Conservation (phyloP, 306 rosid genomes). For the Elaeagnus macrophylla region DNA sequence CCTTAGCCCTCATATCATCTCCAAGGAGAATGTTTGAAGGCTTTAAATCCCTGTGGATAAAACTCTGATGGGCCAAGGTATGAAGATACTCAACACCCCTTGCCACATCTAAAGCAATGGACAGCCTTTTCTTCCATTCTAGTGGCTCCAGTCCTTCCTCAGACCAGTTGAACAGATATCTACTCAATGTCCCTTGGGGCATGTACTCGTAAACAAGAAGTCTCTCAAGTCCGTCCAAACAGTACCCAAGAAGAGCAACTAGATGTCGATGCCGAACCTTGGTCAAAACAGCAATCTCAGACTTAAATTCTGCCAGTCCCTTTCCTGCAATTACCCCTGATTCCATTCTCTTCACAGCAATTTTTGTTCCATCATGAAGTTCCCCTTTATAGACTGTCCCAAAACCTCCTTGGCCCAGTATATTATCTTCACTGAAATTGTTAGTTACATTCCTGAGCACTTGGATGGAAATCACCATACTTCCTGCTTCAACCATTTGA, state of each 20-base stretch:
- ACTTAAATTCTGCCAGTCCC: conserved; percentile 67
- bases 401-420: conserved; percentile 79
- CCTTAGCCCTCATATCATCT: conserved; percentile 94
- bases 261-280: conserved; percentile 89
- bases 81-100: conserved; percentile 93
- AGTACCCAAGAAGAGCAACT: conserved; percentile 85
- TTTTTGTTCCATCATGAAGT: conserved; percentile 74
- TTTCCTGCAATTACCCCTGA: conserved; percentile 67
- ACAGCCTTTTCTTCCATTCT: conserved; percentile 66
- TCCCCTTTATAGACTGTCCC: conserved; percentile 85
- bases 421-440: conserved; percentile 62
- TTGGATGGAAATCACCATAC: conserved; percentile 88
- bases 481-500: conserved; percentile 90
- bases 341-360: conserved; percentile 89
- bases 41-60: conserved; percentile 82
- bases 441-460: conserved; percentile 64
- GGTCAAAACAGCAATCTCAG: conserved; percentile 83
- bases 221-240: conserved; percentile 83
- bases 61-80: conserved; percentile 89
- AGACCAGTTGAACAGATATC: conserved; percentile 70
- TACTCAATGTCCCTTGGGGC: conserved; percentile 91
- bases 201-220: conserved; percentile 85
- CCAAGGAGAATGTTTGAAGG: conserved; percentile 95
- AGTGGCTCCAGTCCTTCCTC: conserved; percentile 72
- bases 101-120: conserved; percentile 78